A percentile compares a stretch with the other conserved stretches of the same genome.
phyloP scores from a whole-genome alignment of 176 grass and related monocot species.

The Triticum turgidum region DNA sequence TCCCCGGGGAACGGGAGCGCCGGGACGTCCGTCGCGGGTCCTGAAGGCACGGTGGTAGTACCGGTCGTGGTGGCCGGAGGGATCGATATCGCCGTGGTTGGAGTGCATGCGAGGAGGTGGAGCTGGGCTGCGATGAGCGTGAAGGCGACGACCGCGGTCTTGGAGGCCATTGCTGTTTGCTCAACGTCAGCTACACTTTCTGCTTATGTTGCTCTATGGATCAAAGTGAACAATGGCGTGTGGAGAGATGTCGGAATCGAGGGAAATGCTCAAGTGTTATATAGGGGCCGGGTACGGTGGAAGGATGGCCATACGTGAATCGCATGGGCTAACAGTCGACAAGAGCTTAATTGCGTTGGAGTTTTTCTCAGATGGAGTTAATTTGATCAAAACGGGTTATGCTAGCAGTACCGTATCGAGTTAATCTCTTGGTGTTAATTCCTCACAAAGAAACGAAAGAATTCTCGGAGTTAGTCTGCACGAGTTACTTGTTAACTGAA shows the following conservation, averaged over 20 bases:
- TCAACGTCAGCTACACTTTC: background rate
- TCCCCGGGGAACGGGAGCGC: background rate
- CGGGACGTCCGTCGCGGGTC: background rate
- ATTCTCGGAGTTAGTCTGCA: no score
- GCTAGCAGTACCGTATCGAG: no score
- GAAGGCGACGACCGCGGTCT: background rate
- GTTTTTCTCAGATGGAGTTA: background rate
- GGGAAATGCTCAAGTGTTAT: background rate
- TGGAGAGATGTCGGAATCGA: background rate
- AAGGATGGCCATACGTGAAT: background rate
- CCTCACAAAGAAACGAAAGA: no score
- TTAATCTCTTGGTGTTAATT: no score
- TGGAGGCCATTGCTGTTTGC: background rate
- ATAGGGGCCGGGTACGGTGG: background rate
- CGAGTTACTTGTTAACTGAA: no score
- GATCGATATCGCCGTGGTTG: background rate
- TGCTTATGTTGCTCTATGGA: background rate
- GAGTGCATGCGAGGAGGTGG: background rate
- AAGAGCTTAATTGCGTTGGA: background rate
- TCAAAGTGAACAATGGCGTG: background rate
- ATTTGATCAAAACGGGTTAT: background rate
- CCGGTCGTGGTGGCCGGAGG: background rate
- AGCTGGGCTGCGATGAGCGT: background rate
- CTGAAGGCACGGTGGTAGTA: background rate
- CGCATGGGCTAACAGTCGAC: background rate